Evolutionary conservation across 1,284 basidiomycete genomes (phyloP), one percentile per base, ranked within the genome.

Genomic region (Tilletia caries): DNA sequence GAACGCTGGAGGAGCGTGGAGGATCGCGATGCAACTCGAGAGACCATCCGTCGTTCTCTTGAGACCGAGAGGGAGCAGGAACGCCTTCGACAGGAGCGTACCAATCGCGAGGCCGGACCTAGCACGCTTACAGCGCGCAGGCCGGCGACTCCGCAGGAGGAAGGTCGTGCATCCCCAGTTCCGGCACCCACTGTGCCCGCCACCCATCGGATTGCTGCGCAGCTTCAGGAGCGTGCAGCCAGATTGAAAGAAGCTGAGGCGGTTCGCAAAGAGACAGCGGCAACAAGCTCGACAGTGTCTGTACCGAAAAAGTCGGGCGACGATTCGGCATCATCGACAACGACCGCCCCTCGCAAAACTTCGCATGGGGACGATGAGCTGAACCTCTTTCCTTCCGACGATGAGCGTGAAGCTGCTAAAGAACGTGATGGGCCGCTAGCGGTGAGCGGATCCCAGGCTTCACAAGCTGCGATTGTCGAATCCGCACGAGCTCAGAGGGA

Each of bases 1-100:
- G 58, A 62, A n/a, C 58, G 58, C 18, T 62, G 58, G 58, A 62
- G 34, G 33, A 33, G 29, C 32, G 32, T 8, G 32, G 58, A 62
- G 15, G 58, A 62, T 23, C 29, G 32, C n/a, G 15, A 62, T 25
- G 33, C 58, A 8, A 37, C 58, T 23, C 32, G 32, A 23, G 58
- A 62, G 33, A 33, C 32, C 18, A 29, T 33, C 20, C 29, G 58
- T 20, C 58, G 58, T 8, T 12, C 10, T 20, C 32, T 8, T 20
- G 58, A 62, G 33, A n/a, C 5, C 8, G 58, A 29, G 10, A 29
- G 20, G 20, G 58, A 62, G 58, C 18, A 25, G 20, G 58, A 62
- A 33, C 27, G 58, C 13, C 27, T 25, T 1, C 58, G 58, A 34
- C 58, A 62, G 33, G 58, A 62, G n/a, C 29, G 58, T 25, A 62